Evolutionary conservation across 176 grass and related monocot species (phyloP).

Genomic region (Puccinellia tenuiflora): DNA sequence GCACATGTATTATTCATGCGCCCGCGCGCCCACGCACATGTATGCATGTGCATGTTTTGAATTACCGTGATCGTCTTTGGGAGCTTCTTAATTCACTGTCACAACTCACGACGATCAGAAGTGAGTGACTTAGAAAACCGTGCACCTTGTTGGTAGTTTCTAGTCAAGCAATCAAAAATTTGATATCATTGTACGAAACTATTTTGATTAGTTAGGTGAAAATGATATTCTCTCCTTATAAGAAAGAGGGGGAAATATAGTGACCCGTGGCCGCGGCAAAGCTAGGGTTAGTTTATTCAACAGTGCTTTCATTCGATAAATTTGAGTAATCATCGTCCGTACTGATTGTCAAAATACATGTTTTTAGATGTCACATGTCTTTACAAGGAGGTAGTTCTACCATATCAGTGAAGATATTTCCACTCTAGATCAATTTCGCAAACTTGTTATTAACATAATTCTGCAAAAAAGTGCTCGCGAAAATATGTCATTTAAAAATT

Average conservation of each 20-base stretch:
- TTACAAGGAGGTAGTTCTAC: not conserved
- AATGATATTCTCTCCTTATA: not conserved
- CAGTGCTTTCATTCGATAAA: no score
- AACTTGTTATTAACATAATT: not conserved
- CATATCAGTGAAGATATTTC: not conserved
- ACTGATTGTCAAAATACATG: no score
- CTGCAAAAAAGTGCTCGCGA: not conserved
- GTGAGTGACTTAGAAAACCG: not conserved
- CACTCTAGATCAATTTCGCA: not conserved
- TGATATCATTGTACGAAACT: not conserved
- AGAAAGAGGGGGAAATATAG: no score
- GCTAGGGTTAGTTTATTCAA: no score
- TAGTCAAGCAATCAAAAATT: not conserved
- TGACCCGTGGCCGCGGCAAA: no score
- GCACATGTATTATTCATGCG: not conserved
- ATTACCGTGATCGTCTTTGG: not conserved
- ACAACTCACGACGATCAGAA: not conserved
- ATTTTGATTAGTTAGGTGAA: not conserved
- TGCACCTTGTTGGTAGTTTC: not conserved
- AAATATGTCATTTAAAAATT: not conserved
- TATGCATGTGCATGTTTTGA: not conserved
- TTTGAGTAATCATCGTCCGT: no score
- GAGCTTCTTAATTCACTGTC: not conserved
- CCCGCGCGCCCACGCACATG: not conserved
- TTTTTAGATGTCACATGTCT: no score